Evolutionary conservation across 495 filamentous ascomycete species (phyloP), one percentile per base, ranked within the genome.

Genomic region (Podospora pseudoanserina): DNA sequence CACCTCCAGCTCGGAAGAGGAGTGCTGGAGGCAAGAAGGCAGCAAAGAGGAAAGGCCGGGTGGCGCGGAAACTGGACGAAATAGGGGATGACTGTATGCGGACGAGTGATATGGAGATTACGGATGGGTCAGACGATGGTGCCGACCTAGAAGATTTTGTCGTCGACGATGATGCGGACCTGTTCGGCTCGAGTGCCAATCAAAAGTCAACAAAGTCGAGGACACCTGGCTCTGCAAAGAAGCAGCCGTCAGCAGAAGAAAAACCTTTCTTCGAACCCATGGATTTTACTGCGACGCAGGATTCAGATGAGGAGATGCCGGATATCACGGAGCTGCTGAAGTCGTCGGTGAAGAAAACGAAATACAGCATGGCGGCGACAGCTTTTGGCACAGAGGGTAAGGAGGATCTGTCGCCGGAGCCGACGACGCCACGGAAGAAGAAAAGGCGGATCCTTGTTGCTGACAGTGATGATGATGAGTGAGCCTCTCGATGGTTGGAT

Each of bases 61-160:
- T 63, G 64, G 5, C 63, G 18, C 6, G 72, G 78, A 71, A 78
- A 44, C 74, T 78, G 39, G 79, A 81, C 18, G 82, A 85, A 49
- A 59, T 78, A 59, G 82, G 82, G 9, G 82, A 85, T 66, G 80
- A 82, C 67, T 85, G 82, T 70, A 78, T 70, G 7, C 76, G 81
- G n/a, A 82, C 82, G 0, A 82, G 79, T 68, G 82, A 85, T 67
- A 67, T 84, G 30, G 77, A 80, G 11, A 71, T 79, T 13, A 76
- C 78, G 5, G 79, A 84, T 44, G 82, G 80, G 23, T 82, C 79
- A 0, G 83, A 85, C 63, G 76, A 73, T 71, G 83, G 81, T 19
- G 75, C 74, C 3, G 83, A 85, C 61, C 72, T 85, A 0, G 75
- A 65, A 3, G 82, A 70, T 28, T 85, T 85, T 60, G 72, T 85